Percentiles rank a stretch among this genome's conserved stretches.
Evolutionary conservation across 1,139 yeast species (phyloP).

Genomic region (Meyerozyma athensensis): DNA sequence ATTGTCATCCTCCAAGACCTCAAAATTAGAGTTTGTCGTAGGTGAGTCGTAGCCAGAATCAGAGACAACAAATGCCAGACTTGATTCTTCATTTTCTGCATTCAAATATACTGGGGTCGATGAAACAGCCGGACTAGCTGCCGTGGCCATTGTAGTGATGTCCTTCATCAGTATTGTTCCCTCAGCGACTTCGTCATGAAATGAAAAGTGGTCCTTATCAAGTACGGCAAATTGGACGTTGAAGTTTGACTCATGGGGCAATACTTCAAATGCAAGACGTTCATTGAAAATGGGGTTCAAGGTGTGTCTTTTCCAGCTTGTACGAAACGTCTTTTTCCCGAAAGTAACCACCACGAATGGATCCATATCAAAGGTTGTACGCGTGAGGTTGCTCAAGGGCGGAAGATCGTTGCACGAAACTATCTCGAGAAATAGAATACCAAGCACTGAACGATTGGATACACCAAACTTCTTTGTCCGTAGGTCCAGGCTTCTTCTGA

Average conservation of each 20-base stretch:
- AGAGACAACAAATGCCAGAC: background rate
- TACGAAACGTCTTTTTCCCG: slow-evolving; percentile 83
- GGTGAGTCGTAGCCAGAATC: slow-evolving; percentile 11
- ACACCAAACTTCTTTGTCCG: slow-evolving; percentile 23
- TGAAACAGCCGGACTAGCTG: background rate
- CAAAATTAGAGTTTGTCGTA: slow-evolving; percentile 17
- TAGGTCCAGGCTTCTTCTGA: background rate
- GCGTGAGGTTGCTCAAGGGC: slow-evolving; percentile 52
- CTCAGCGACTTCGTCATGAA: slow-evolving; percentile 76
- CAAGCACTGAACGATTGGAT: slow-evolving; percentile 47
- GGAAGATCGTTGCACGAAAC: slow-evolving; percentile 70
- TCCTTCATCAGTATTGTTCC: slow-evolving; percentile 51
- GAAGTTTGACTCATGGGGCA: slow-evolving; percentile 59
- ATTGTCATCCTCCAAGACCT: slow-evolving; percentile 29
- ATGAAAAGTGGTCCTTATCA: slow-evolving; percentile 80
- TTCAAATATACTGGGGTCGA: slow-evolving; percentile 1
- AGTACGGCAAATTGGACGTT: slow-evolving; percentile 67
- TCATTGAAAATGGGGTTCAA: slow-evolving; percentile 82
- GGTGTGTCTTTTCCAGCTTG: slow-evolving; percentile 81
- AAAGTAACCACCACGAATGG: slow-evolving; percentile 92
- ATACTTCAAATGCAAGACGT: slow-evolving; percentile 71
- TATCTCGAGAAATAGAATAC: slow-evolving; percentile 75
- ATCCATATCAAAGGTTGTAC: slow-evolving; percentile 90
- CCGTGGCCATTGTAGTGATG: slow-evolving; percentile 32
- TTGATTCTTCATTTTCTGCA: background rate